A percentile compares a stretch with the other conserved stretches of the same genome.
These are phyloP conservation scores for Magnolia sinica DNA, from an alignment of 164 flowering plant species.

Conservation along the genomic window DNA sequence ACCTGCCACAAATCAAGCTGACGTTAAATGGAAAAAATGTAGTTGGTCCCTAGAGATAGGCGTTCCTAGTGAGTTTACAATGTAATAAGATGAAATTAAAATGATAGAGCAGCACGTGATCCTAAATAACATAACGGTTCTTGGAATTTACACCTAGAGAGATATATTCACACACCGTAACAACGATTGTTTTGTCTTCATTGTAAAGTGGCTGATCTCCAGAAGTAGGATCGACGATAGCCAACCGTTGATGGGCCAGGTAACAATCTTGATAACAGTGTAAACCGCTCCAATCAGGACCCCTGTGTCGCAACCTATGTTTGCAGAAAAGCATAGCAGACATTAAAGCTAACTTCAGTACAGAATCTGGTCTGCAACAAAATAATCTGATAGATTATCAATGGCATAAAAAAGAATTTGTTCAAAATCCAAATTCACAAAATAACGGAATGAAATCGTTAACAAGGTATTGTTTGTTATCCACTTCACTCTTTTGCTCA, in stretches of 20 bases:
- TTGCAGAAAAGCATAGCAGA: not conserved
- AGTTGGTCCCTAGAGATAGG: too few relatives aligned
- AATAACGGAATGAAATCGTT: not conserved
- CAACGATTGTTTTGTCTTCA: conserved; percentile 78
- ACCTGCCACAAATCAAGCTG: too few relatives aligned
- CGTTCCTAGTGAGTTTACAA: too few relatives aligned
- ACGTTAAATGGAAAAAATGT: too few relatives aligned
- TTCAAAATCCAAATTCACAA: not conserved
- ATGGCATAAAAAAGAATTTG: not conserved
- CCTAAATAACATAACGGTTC: not conserved
- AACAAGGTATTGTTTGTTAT: not conserved
- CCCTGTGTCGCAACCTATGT: conserved; percentile 74
- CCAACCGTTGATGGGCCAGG: conserved; percentile 88
- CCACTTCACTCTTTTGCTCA: not conserved
- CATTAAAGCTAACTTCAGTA: not conserved
- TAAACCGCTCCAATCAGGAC: conserved; percentile 97
- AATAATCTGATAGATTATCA: not conserved
- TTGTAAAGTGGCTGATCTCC: conserved; percentile 96
- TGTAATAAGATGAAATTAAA: too few relatives aligned
- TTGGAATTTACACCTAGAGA: not conserved
- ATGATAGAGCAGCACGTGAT: too few relatives aligned
- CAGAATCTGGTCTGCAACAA: too few relatives aligned
- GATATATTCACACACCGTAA: conserved; percentile 49
- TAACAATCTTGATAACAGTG: conserved; percentile 69
- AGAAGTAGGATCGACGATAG: conserved; percentile 88